A percentile compares a stretch with the other conserved stretches of the same genome.
Evolutionary conservation across 1,284 basidiomycete species (phyloP).

Genomic region (Xerocomus nothofagi): DNA sequence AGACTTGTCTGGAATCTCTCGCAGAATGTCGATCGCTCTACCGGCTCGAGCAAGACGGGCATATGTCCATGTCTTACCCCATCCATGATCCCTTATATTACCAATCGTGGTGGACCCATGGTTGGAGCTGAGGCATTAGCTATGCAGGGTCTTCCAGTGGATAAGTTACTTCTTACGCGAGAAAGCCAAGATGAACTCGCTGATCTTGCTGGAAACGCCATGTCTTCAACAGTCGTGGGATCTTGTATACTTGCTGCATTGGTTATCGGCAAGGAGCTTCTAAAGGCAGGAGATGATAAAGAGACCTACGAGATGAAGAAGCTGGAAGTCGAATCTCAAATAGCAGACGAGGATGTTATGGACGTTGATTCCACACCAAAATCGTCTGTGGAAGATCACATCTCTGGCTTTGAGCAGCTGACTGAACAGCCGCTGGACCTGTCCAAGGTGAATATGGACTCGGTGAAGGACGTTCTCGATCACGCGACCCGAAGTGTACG

Average conservation of each 20-base stretch:
- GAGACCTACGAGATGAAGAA: slow-evolving; percentile 65
- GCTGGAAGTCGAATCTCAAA: slow-evolving; percentile 39
- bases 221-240: slow-evolving; percentile 96
- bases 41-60: slow-evolving; percentile 77
- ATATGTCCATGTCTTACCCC: slow-evolving; percentile 93
- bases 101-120: slow-evolving; percentile 95
- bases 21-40: slow-evolving; percentile 92
- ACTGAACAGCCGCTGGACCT: slow-evolving; percentile 66
- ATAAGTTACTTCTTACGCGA: slow-evolving; percentile 87
- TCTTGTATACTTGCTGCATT: slow-evolving; percentile 86
- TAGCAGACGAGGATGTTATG: slow-evolving; percentile 44
- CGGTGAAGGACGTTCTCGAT: slow-evolving; percentile 59
- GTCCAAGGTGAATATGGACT: slow-evolving; percentile 48
- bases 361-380: slow-evolving; percentile 42
- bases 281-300: slow-evolving; percentile 63
- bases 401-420: slow-evolving; percentile 74
- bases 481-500: slow-evolving; percentile 73
- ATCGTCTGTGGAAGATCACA: slow-evolving; percentile 45
- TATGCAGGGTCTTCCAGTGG: slow-evolving; percentile 90
- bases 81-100: slow-evolving; percentile 95
- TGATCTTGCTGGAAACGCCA: slow-evolving; percentile 94
- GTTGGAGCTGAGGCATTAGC: slow-evolving; percentile 90
- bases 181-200: slow-evolving; percentile 94
- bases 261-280: slow-evolving; percentile 60
- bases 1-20: slow-evolving; percentile 96